Evolutionary conservation across 1,139 yeast species (phyloP).

Genomic region (Ogataea hybrid): DNA sequence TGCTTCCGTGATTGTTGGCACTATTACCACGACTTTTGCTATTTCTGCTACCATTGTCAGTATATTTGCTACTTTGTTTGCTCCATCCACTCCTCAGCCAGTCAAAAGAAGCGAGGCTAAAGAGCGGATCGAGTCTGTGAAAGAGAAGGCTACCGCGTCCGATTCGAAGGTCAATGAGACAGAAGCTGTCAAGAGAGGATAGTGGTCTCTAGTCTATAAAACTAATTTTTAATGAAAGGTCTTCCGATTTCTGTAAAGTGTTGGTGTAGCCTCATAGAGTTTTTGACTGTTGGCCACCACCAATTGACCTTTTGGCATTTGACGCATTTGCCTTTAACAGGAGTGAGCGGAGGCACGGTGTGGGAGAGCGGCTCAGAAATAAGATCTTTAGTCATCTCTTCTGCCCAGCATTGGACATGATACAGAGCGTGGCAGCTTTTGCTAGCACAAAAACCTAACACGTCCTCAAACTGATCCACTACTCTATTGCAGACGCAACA

Average conservation of each 20-base stretch:
- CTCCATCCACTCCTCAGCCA: constrained; percentile 11
- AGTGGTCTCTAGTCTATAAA: constrained; percentile 14
- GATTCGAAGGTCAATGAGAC: constrained; percentile 33
- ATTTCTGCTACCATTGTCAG: constrained; percentile 38
- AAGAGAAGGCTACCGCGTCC: constrained; percentile 24
- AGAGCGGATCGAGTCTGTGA: constrained; percentile 19
- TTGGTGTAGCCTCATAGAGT: constrained; percentile 27
- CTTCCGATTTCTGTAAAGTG: constrained; percentile 1
- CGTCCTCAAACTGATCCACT: constrained; percentile 29
- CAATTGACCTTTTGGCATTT: constrained; percentile 36
- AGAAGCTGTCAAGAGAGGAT: constrained; percentile 29
- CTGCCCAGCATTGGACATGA: constrained; percentile 47
- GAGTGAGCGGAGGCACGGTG: constrained; percentile 33
- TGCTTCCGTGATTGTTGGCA: constrained; percentile 39
- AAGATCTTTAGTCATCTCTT: constrained; percentile 18
- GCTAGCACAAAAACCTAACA: constrained; percentile 40
- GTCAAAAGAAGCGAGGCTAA: constrained; percentile 5
- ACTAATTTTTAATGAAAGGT: not conserved
- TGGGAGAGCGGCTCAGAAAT: constrained; percentile 14
- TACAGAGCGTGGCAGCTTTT: constrained; percentile 35
- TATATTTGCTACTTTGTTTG: constrained; percentile 24
- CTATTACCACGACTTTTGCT: constrained; percentile 43
- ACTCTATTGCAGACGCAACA: constrained; percentile 21
- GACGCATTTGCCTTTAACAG: constrained; percentile 41
- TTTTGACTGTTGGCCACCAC: constrained; percentile 43